Conservation (phyloP, 345 rosid genomes). For the Barbarea vulgaris region DNA sequence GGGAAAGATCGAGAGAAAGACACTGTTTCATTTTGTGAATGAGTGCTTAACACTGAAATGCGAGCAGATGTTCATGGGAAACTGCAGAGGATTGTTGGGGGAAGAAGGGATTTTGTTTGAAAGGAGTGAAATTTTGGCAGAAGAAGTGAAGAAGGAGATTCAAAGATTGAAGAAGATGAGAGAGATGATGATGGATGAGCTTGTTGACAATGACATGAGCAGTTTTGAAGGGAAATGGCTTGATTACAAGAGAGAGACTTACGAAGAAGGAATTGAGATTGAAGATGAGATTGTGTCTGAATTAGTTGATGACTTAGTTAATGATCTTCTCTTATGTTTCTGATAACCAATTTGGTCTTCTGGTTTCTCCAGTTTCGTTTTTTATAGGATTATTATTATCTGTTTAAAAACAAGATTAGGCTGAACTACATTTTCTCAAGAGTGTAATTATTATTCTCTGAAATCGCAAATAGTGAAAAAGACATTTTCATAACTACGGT, state of each 20-base stretch:
- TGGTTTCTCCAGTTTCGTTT: not conserved
- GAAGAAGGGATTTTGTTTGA: conserved; percentile 39
- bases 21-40: conserved; percentile 58
- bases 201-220: conserved; percentile 81
- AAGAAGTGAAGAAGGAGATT: conserved; percentile 57
- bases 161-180: conserved; percentile 54
- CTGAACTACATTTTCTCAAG: not conserved
- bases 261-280: conserved; percentile 64
- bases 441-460: not conserved
- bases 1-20: conserved; percentile 45
- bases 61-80: conserved; percentile 40
- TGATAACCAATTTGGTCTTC: not conserved
- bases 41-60: conserved; percentile 54
- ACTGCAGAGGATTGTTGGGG: conserved; percentile 47
- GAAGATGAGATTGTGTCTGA: conserved; percentile 59
- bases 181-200: conserved; percentile 74
- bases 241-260: conserved; percentile 63
- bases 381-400: not conserved
- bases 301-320: conserved; percentile 73
- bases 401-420: not conserved
- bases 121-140: conserved; percentile 53
- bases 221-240: conserved; percentile 65
- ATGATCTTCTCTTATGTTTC: conserved; percentile 46
- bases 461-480: not conserved
- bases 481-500: not conserved